Evolutionary conservation across 345 rosid species (phyloP).

Genomic region (Excoecaria cochinchinensis): DNA sequence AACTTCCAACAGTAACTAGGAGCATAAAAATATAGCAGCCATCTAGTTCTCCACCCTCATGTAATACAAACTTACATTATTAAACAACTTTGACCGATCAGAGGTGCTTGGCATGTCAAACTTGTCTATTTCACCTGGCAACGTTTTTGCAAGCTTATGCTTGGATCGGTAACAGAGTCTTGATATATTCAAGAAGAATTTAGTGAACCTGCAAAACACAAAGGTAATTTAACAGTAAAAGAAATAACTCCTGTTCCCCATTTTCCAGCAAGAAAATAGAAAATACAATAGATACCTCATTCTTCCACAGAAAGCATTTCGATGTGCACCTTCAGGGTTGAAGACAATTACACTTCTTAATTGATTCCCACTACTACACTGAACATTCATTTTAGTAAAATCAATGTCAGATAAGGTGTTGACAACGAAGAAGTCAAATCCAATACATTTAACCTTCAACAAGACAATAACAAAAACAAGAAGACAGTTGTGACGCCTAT

Average conservation of each 20-base stretch:
- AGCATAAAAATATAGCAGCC: not conserved
- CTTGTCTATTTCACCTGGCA: conserved; percentile 38
- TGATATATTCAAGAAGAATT: conserved; percentile 34
- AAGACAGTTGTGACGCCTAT: not conserved
- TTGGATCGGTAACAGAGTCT: conserved; percentile 46
- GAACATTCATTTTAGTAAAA: conserved; percentile 9
- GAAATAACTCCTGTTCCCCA: not conserved
- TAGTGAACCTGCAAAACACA: conserved; percentile 42
- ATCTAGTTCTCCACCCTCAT: not conserved
- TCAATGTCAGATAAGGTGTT: conserved; percentile 1
- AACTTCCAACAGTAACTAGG: not conserved
- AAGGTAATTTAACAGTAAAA: not conserved
- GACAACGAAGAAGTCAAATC: not conserved
- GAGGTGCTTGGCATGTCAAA: conserved; percentile 34
- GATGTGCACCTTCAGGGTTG: conserved; percentile 40
- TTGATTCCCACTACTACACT: conserved; percentile 48
- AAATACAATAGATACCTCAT: conserved; percentile 33
- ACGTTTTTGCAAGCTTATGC: conserved; percentile 43
- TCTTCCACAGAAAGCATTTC: conserved; percentile 39
- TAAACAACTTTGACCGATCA: conserved; percentile 48
- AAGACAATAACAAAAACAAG: not conserved
- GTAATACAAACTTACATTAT: conserved; percentile 33
- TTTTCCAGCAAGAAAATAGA: not conserved
- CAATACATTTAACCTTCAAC: not conserved
- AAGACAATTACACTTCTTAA: conserved; percentile 38